Evolutionary conservation across 306 rosid genomes (phyloP).

Genomic region (Vigna reflexopilosa): DNA sequence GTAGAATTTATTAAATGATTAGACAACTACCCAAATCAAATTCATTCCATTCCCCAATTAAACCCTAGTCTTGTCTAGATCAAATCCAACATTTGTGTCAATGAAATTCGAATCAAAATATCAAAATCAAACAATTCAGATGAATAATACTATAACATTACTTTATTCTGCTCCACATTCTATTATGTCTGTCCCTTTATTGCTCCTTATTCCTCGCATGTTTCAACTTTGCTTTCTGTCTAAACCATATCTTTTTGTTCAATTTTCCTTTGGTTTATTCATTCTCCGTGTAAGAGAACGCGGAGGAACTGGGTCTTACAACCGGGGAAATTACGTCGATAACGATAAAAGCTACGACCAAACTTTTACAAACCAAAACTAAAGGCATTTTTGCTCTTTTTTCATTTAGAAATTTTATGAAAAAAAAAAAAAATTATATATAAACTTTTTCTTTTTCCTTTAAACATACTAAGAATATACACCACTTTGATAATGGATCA

Average conservation of each 20-base stretch:
- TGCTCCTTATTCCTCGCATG: conserved; percentile 7
- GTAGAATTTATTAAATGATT: conserved; percentile 19
- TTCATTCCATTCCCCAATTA: not conserved
- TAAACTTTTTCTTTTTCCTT: not conserved
- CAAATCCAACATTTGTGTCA: not conserved
- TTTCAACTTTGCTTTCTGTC: conserved; percentile 26
- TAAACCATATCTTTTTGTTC: conserved; percentile 37
- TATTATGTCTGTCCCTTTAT: conserved; percentile 15
- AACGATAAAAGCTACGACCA: conserved; percentile 18
- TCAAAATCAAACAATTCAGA: not conserved
- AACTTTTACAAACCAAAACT: conserved; percentile 8
- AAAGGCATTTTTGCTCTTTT: not conserved
- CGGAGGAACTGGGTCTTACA: conserved; percentile 32
- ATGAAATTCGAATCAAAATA: not conserved
- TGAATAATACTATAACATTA: not conserved
- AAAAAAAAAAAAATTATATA: not conserved
- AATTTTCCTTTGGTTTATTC: conserved; percentile 17
- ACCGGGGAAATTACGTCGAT: conserved; percentile 32
- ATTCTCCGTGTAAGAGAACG: conserved; percentile 35
- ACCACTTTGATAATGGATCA: conserved; percentile 12
- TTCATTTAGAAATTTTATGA: not conserved
- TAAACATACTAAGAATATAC: conserved; percentile 34
- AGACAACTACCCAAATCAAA: not conserved
- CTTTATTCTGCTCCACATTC: conserved; percentile 34
- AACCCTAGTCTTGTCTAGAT: not conserved